These are phyloP conservation scores for Aspergillus sp. DNA, from an alignment of 2,329 filamentous ascomycete species.

Conservation along the genomic window DNA sequence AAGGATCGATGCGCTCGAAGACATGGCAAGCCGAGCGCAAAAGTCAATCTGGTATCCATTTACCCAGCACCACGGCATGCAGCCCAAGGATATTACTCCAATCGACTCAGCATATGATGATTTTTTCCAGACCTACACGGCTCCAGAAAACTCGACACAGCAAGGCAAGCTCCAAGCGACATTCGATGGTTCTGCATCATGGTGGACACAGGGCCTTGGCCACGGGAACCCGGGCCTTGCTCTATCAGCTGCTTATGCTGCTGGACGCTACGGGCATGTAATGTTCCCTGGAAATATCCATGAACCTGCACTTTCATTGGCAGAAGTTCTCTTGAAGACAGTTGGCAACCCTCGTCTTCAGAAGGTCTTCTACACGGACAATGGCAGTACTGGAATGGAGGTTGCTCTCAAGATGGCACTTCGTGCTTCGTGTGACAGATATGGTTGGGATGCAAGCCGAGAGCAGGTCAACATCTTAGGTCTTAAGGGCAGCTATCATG, in stretches of 20 bases:
- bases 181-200: conserved; percentile 82
- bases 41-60: conserved; percentile 81
- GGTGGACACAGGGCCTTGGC: conserved; percentile 88
- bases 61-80: conserved; percentile 71
- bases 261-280: conserved; percentile 81
- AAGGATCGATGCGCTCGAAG: conserved; percentile 60
- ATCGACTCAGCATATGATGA: conserved; percentile 82
- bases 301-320: conserved; percentile 70
- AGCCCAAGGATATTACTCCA: conserved; percentile 63
- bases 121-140: conserved; percentile 66
- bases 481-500: conserved; percentile 78
- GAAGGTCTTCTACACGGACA: conserved; percentile 80
- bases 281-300: conserved; percentile 85
- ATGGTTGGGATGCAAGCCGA: conserved; percentile 61
- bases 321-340: conserved; percentile 61
- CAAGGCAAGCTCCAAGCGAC: conserved; percentile 57
- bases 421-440: conserved; percentile 65
- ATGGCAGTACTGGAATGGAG: conserved; percentile 80
- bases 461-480: conserved; percentile 68
- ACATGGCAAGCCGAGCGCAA: conserved; percentile 62
- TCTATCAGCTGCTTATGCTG: conserved; percentile 75
- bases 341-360: conserved; percentile 64
- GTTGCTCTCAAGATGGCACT: conserved; percentile 85
- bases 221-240: conserved; percentile 73
- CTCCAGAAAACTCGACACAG: conserved; percentile 20